These are phyloP conservation scores for Teratosphaeria destructans DNA, from an alignment of 2,329 filamentous ascomycete species.

Conservation along the genomic window DNA sequence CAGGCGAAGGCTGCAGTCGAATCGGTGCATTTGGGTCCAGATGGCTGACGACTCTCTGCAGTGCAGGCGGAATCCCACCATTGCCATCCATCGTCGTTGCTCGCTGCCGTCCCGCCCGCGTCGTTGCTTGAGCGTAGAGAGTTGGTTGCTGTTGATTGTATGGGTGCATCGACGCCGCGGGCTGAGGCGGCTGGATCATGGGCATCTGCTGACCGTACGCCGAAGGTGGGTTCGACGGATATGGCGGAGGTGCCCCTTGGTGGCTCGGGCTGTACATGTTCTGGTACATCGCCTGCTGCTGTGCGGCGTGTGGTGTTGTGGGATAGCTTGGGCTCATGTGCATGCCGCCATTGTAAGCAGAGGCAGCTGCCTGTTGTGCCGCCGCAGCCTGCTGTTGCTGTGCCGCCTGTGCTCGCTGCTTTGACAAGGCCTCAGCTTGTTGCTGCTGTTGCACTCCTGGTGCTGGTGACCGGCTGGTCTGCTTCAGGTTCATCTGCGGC, in stretches of 20 bases:
- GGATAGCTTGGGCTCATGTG: conserved; percentile 31
- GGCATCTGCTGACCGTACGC: conserved; percentile 64
- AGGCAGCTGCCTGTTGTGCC: conserved; percentile 17
- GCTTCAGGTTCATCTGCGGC: conserved; percentile 91
- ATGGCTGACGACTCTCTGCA: conserved; percentile 91
- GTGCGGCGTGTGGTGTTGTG: conserved; percentile 28
- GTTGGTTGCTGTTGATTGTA: conserved; percentile 41
- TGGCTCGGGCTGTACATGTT: conserved; percentile 59
- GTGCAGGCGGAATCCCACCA: conserved; percentile 71
- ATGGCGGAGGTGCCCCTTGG: conserved; percentile 67
- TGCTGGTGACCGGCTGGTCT: conserved; percentile 77
- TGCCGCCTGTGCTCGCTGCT: conserved; percentile 62
- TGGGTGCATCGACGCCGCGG: conserved; percentile 26
- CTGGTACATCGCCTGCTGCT: conserved; percentile 57
- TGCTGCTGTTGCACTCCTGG: conserved; percentile 93
- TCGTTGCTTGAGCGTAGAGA: conserved; percentile 62
- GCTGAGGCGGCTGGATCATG: conserved; percentile 47
- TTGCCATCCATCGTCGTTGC: conserved; percentile 87
- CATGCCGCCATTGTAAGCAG: conserved; percentile 18
- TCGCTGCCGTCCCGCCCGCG: conserved; percentile 71
- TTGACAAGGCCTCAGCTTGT: conserved; percentile 85
- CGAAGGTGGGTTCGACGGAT: conserved; percentile 57
- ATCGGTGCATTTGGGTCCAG: conserved; percentile 92
- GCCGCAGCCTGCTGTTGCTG: conserved; percentile 34
- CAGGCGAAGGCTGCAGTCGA: conserved; percentile 84